A percentile compares a stretch with the other conserved stretches of the same genome.
Conservation (phyloP, 352 stramenopile species). For the Phytophthora ramorum region DNA sequence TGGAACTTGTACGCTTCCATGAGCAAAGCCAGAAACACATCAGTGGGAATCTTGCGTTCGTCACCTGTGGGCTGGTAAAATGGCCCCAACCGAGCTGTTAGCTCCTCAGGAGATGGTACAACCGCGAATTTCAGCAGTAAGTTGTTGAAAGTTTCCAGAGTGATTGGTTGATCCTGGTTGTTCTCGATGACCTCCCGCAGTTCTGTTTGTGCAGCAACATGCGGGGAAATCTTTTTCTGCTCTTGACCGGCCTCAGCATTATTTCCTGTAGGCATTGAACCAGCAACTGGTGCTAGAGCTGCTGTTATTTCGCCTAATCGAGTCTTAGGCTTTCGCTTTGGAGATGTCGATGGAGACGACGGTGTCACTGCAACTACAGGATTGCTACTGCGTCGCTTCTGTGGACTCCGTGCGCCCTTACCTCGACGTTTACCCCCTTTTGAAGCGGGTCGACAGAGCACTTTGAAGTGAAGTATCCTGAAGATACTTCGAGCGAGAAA, state of each 20-base stretch:
- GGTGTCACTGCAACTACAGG: not conserved
- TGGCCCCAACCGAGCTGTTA: conserved; percentile 38
- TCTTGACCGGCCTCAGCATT: not conserved
- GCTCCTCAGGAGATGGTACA: conserved; percentile 34
- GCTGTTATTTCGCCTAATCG: conserved; percentile 25
- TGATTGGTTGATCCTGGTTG: conserved; percentile 49
- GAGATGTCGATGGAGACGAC: conserved; percentile 14
- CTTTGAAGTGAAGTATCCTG: conserved; percentile 52
- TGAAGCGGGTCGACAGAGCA: conserved; percentile 20
- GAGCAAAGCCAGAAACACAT: conserved; percentile 56
- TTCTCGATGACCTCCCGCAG: conserved; percentile 32
- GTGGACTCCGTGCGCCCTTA: conserved; percentile 21
- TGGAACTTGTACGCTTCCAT: conserved; percentile 59
- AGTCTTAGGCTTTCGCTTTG: conserved; percentile 41
- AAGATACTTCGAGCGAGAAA: conserved; percentile 63
- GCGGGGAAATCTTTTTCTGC: not conserved
- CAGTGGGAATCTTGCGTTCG: conserved; percentile 57
- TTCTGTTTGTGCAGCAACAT: conserved; percentile 27
- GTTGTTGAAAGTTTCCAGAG: conserved; percentile 59
- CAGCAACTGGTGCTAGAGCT: not conserved
- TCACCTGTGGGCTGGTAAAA: conserved; percentile 67
- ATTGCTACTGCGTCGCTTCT: conserved; percentile 15
- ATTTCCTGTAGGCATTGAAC: not conserved
- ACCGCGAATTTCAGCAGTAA: conserved; percentile 53
- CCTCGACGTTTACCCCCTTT: conserved; percentile 9